These are phyloP conservation scores for Teratosphaeriaceae sp. DNA, from an alignment of 2,329 filamentous ascomycete genomes.

Conservation along the genomic window DNA sequence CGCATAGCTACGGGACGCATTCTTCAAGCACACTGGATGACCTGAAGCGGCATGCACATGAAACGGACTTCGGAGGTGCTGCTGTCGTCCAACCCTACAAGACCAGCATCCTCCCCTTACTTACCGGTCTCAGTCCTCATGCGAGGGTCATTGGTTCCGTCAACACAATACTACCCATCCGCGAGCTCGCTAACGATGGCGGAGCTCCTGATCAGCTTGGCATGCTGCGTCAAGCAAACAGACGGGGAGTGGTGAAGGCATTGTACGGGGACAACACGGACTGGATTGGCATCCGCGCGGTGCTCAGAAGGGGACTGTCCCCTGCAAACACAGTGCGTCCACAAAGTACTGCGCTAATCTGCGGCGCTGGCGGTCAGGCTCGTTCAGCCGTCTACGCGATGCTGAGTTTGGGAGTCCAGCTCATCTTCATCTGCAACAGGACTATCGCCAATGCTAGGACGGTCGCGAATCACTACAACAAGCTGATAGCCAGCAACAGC, in stretches of 20 bases:
- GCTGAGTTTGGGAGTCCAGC: slow-evolving; percentile 68
- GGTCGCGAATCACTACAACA: slow-evolving; percentile 64
- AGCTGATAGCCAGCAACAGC: slow-evolving; percentile 35
- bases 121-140: slow-evolving; percentile 62
- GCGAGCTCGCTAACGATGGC: slow-evolving; percentile 51
- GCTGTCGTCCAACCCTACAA: slow-evolving; percentile 70
- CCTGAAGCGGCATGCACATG: slow-evolving; percentile 57
- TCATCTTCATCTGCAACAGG: slow-evolving; percentile 69
- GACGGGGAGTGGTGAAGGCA: slow-evolving; percentile 59
- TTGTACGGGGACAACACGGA: slow-evolving; percentile 76
- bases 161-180: slow-evolving; percentile 68
- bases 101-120: slow-evolving; percentile 59
- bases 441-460: slow-evolving; percentile 60
- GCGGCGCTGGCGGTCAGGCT: slow-evolving; percentile 67
- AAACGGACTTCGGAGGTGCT: slow-evolving; percentile 64
- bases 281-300: slow-evolving; percentile 72
- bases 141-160: slow-evolving; percentile 69
- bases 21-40: slow-evolving; percentile 57
- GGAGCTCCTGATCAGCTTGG: slow-evolving; percentile 49
- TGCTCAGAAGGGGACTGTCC: slow-evolving; percentile 64
- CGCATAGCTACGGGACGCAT: slow-evolving; percentile 59
- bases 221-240: slow-evolving; percentile 52
- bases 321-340: slow-evolving; percentile 56
- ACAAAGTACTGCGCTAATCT: slow-evolving; percentile 47
- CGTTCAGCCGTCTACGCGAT: slow-evolving; percentile 71